Evolutionary conservation across 441 rosid species (phyloP), one percentile per base, ranked within the genome.

Genomic region (Viola pubescens): DNA sequence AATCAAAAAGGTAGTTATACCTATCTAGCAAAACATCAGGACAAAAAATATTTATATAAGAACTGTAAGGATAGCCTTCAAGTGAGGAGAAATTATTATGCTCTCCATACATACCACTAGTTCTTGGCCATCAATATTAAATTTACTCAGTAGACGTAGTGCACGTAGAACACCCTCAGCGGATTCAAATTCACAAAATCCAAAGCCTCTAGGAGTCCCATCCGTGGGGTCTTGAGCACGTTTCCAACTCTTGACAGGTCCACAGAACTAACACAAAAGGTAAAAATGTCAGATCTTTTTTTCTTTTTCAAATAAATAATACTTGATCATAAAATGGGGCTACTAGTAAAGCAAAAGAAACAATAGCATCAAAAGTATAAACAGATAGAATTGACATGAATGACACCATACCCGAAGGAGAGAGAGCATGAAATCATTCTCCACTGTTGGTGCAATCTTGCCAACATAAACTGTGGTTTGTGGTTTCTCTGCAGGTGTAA

Each of bases 111-210:
- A 64, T 88, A 94, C 99, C 95, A 81, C 56, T 63, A 94, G 76
- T 73, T 88, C 96, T 79, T 90, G 97, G 61, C 97, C 96, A 62
- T 94, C 99, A 64, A 94, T 82, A 55, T 75, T 88, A 50, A 82
- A 83, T 86, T 88, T 88, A 72, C 78, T 90, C 63, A 94, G 89
- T 9, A 94, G 75, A 58, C 97, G 97, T 60, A 94, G 70, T 52
- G 97, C 97, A 61, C 96, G 89, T 63, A 94, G 97, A 82, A 86
- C 89, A 56, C 95, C 99, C 78, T 94, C 97, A 54, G 99, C 89
- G 73, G 89, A 78, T 68, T 88, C 99, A 75, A 90, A 90, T 81
- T 94, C 96, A 77, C 89, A 94, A 74, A 94, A 88, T 34, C 99
- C 99, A 73, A 90, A 94, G 54, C 95, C 88, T 81, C 73, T 88